Percentiles rank a stretch among this genome's conserved stretches.
Conservation (phyloP, 805 yeast genomes). For the Brettanomyces sp. region DNA sequence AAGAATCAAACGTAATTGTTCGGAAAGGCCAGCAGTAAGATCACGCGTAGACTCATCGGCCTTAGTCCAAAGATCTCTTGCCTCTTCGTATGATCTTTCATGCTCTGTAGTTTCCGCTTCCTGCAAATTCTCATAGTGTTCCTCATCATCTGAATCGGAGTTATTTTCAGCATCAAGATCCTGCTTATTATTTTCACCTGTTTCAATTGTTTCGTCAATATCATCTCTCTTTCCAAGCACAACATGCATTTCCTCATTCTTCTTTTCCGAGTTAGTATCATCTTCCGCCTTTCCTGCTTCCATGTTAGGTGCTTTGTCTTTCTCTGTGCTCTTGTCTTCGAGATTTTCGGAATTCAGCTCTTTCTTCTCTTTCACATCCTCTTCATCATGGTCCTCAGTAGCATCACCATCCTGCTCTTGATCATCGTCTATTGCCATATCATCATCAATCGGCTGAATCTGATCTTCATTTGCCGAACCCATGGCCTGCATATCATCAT, state of each 20-base stretch:
- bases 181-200: background rate
- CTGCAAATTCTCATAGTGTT: background rate
- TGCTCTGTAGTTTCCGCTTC: constrained; percentile 8
- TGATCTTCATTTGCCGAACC: constrained; percentile 85
- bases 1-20: constrained; percentile 82
- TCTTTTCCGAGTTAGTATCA: background rate
- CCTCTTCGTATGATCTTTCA: constrained; percentile 37
- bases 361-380: constrained; percentile 5
- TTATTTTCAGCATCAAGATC: constrained; percentile 7
- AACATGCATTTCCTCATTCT: background rate
- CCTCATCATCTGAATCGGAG: constrained; percentile 17
- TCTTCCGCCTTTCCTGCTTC: background rate
- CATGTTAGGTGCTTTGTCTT: background rate
- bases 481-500: constrained; percentile 79
- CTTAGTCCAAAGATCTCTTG: constrained; percentile 70
- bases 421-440: constrained; percentile 74
- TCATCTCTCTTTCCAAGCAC: too few species aligned
- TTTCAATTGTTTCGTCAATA: background rate
- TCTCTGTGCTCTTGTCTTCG: background rate
- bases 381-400: constrained; percentile 25
- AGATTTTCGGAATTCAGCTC: background rate
- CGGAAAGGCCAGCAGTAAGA: constrained; percentile 78
- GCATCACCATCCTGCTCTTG: constrained; percentile 26
- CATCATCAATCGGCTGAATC: constrained; percentile 65
- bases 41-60: constrained; percentile 85